Base-by-base conservation (phyloP, 192 early-diverging fungal species). In the Backusella mclennaniae region DNA sequence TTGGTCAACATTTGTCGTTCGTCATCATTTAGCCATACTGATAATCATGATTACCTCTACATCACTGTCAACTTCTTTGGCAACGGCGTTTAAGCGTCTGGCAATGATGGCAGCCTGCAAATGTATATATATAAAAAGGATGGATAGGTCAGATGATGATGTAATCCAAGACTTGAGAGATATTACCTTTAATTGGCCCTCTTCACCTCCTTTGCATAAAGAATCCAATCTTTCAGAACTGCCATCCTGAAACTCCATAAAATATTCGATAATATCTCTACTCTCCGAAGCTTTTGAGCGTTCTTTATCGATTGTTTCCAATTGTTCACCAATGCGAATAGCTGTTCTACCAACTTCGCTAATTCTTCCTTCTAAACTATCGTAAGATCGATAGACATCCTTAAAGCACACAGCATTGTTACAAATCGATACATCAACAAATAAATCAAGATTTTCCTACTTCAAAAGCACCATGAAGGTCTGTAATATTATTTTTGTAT, bases 301-400 rank as follows among this genome's bases (percentile, higher is more conserved):
- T 71, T 99, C 96, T 76, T 93, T 95, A 80, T 97, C 96, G 52
- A 98, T 94, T 0, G 93, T 96, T 79, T 99, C 98, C 46, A 99
- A 88, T 85, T 99, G 96, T 80, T 99, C 98, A 72, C 98, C 94
- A 77, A 99, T 97, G 67, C 95, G 89, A 52, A 98, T 93, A n/a
- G 97, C 96, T 26, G 97, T 98, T 76, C 94, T 96, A 80, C 97
- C 94, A 9, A 99, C 95, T 81, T 97, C 93, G 71, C 91, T 92
- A 42, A 98, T 92, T 68, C 96, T 89, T 33, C 86, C 86, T 82
- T 99, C 96, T 53, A 99, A 85, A 39, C 86, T 86, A 77, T 97
- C 95, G 82, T 97, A 95, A 42, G 94, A 93, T 52, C 84, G 86
- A 84, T 95, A 92, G 4, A 98, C 95, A 63, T 95, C 90, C 94